Conservation (phyloP, 768 basidiomycete genomes). For the Psilocybe cubensis region DNA sequence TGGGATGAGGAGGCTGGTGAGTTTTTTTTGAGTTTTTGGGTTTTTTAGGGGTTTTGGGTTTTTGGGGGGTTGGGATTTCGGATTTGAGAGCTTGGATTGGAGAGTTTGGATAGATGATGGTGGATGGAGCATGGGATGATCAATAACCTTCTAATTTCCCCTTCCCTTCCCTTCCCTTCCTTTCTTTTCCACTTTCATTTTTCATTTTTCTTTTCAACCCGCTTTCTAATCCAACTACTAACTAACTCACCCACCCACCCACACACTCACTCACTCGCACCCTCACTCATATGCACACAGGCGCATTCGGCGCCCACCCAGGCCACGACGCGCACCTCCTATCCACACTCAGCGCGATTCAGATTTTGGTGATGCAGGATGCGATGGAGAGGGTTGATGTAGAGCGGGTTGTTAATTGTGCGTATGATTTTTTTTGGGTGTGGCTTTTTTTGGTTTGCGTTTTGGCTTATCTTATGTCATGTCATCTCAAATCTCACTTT, state of each 20-base stretch:
- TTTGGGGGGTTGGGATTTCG: too few relatives aligned
- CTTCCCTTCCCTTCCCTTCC: not conserved
- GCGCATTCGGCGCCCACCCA: slow-evolving; percentile 91
- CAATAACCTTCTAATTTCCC: too few relatives aligned
- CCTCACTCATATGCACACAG: slow-evolving; percentile 44
- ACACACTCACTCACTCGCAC: too few relatives aligned
- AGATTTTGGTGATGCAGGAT: slow-evolving; percentile 86
- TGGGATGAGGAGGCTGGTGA: slow-evolving; percentile 91
- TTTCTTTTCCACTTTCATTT: not conserved
- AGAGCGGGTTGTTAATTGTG: slow-evolving; percentile 76
- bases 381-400: slow-evolving; percentile 74
- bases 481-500: not conserved
- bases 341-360: slow-evolving; percentile 88
- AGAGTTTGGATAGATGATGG: too few relatives aligned
- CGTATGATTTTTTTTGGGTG: too few relatives aligned
- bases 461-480: too few relatives aligned
- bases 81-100: too few relatives aligned
- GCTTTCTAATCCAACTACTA: not conserved
- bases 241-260: not conserved
- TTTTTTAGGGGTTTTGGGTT: too few relatives aligned
- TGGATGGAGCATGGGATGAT: too few relatives aligned
- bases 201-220: too few relatives aligned
- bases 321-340: slow-evolving; percentile 91
- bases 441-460: too few relatives aligned
- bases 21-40: slow-evolving; percentile 10